Evolutionary conservation across 2,329 filamentous ascomycete genomes (phyloP), one percentile per base, ranked within the genome.

Genomic region (Trichoderma sp.): DNA sequence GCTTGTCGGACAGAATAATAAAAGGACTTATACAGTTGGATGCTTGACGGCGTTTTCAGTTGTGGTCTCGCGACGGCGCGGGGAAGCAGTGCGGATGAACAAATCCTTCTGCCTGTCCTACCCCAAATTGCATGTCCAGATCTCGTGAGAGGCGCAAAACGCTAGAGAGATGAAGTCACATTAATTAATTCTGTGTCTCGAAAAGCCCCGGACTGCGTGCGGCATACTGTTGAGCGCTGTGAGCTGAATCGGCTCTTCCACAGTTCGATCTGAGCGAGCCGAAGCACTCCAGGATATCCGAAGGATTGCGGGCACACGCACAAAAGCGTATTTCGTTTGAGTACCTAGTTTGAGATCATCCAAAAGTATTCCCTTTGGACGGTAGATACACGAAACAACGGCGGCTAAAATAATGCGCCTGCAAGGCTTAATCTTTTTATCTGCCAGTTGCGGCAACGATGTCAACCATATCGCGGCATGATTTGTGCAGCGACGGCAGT

Each of bases 321-420:
- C 53, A 57, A 57, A 22, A 37, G 19, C 35, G 63, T 48, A 57
- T 22, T 22, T 65, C 29, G 22, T 48, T 4, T 10, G 37, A 57
- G 52, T 52, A 58, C n/a, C n/a, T n/a, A n/a, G n/a, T n/a, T n/a
- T 39, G 34, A 53, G 45, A 64, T 52, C 32, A 64, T 32, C 54
- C 22, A 64, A 25, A 34, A 3, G 27, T 29, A 27, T 35, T 35
- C 8, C n/a, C 25, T n/a, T 15, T 48, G 32, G 59, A 29, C n/a
- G 27, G 19, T 12, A n/a, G 19, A 45, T 13, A 22, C 19, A 42
- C 29, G 13, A 15, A 42, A 52, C 29, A 34, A 7, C 29, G 56
- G 56, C 48, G 34, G 56, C 45, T 45, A 59, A 37, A 53, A 29
- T 19, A 54, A 39, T 29, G 27, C 39, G 37, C 25, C 35, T 34